These are phyloP conservation scores for Sporothrix variecibatus DNA, from an alignment of 2,329 filamentous ascomycete species.

Conservation along the genomic window DNA sequence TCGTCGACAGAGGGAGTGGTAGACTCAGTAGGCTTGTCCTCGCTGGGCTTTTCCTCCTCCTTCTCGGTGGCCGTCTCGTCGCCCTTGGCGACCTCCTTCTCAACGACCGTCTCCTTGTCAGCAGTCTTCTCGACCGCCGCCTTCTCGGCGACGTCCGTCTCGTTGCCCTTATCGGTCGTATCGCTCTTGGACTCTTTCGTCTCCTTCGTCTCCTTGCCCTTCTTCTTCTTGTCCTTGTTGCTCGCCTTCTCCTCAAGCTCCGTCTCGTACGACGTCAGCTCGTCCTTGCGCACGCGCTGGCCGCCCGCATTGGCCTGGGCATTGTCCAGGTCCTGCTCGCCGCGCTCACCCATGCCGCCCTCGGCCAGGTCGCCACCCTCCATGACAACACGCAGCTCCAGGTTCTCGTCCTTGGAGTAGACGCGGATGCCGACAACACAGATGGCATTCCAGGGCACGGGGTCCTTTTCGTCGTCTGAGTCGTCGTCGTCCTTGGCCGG, in stretches of 20 bases:
- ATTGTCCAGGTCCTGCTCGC: constrained; percentile 57
- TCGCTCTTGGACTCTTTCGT: constrained; percentile 21
- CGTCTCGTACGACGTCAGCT: constrained; percentile 33
- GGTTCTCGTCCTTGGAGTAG: constrained; percentile 57
- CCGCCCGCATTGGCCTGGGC: constrained; percentile 58
- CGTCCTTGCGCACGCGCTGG: constrained; percentile 39
- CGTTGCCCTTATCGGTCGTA: constrained; percentile 35
- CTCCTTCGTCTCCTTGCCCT: constrained; percentile 14
- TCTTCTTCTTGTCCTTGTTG: constrained; percentile 28
- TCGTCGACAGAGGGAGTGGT: neutral
- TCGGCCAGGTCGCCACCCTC: constrained; percentile 57
- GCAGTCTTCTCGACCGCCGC: constrained; percentile 31
- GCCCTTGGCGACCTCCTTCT: constrained; percentile 15
- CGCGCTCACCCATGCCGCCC: constrained; percentile 59
- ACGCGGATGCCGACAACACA: constrained; percentile 62
- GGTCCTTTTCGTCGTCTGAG: constrained; percentile 57
- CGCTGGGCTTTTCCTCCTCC: neutral
- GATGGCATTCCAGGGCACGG: constrained; percentile 64
- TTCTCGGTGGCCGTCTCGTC: neutral
- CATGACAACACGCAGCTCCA: constrained; percentile 58
- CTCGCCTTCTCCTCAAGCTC: constrained; percentile 31
- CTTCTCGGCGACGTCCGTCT: constrained; percentile 34
- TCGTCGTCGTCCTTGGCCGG: constrained; percentile 49
- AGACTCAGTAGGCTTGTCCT: neutral
- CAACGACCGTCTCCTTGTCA: neutral